Evolutionary conservation across 179 eudicot species (phyloP).

Genomic region (Kewa caespitosa): DNA sequence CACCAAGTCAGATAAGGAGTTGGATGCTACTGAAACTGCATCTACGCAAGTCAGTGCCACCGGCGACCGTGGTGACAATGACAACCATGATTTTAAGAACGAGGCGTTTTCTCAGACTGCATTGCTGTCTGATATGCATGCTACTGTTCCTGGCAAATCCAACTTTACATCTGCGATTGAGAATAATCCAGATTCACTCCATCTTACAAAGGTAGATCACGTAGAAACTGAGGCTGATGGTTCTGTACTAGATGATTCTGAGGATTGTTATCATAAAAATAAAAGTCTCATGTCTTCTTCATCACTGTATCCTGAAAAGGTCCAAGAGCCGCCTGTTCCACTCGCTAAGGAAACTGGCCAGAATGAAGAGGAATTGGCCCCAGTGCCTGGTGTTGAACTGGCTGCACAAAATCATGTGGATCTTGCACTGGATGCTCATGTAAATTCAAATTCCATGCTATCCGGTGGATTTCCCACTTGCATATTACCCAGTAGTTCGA

Average conservation of each 20-base stretch:
- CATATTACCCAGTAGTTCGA: slow-evolving; percentile 20
- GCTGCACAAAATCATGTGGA: slow-evolving; percentile 20
- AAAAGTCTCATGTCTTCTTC: slow-evolving; percentile 14
- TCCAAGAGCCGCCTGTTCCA: slow-evolving; percentile 28
- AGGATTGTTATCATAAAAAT: slow-evolving; percentile 8
- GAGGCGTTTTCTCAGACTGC: slow-evolving; percentile 2
- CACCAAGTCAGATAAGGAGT: slow-evolving; percentile 21
- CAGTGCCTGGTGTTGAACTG: slow-evolving; percentile 22
- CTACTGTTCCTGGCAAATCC: slow-evolving; percentile 13
- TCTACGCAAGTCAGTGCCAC: slow-evolving; percentile 14
- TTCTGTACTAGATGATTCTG: slow-evolving; percentile 4
- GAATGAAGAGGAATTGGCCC: slow-evolving; percentile 28
- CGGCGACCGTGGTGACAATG: slow-evolving; percentile 10
- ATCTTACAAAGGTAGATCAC: slow-evolving; percentile 16
- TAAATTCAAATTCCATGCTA: slow-evolving; percentile 19
- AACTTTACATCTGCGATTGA: slow-evolving; percentile 14
- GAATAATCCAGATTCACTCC: slow-evolving; percentile 12
- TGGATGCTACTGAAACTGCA: slow-evolving; percentile 26
- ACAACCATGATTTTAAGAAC: slow-evolving; percentile 14
- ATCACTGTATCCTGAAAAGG: slow-evolving; percentile 11
- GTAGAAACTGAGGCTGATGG: slow-evolving; percentile 13
- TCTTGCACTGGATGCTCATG: slow-evolving; percentile 30
- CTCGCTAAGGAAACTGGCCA: slow-evolving; percentile 23
- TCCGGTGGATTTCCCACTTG: slow-evolving; percentile 27
- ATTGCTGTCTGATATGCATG: slow-evolving; percentile 3